Percentiles rank a stretch among this genome's conserved stretches.
These are phyloP conservation scores for Gymnopilus junonius DNA, from an alignment of 768 basidiomycete genomes.

Conservation along the genomic window DNA sequence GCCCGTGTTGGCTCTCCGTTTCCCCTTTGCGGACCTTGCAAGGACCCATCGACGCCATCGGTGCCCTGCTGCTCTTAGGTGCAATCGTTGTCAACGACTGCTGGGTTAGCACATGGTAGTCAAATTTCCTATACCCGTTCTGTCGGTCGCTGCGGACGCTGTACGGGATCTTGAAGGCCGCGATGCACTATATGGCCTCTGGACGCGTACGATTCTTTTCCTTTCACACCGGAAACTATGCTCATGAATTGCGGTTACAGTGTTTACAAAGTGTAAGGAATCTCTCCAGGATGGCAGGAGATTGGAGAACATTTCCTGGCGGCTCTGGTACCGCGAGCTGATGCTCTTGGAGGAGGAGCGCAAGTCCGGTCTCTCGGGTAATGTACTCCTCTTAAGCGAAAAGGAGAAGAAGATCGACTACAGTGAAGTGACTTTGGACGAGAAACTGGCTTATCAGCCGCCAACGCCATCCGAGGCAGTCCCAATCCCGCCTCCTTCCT, in stretches of 20 bases:
- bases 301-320: conserved; percentile 89
- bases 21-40: neutral
- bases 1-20: neutral
- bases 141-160: conserved; percentile 67
- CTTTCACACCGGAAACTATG: neutral
- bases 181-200: conserved; percentile 68
- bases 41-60: conserved; percentile 1
- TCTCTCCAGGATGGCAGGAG: conserved; percentile 79
- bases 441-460: conserved; percentile 4
- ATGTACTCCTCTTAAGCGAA: conserved; percentile 3
- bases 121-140: conserved; percentile 64
- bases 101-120: conserved; percentile 4
- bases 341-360: conserved; percentile 37
- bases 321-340: conserved; percentile 78
- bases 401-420: neutral
- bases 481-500: conserved; percentile 1
- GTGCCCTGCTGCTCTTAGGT: neutral
- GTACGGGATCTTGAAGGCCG: conserved; percentile 70
- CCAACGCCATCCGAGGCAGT: neutral
- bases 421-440: neutral
- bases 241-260: conserved; percentile 38
- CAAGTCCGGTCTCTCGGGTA: conserved; percentile 19
- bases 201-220: conserved; percentile 57
- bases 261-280: conserved; percentile 85
- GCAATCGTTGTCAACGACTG: neutral